These are phyloP conservation scores for Debaryomyces hansenii DNA, from an alignment of 805 yeast species.

Conservation along the genomic window DNA sequence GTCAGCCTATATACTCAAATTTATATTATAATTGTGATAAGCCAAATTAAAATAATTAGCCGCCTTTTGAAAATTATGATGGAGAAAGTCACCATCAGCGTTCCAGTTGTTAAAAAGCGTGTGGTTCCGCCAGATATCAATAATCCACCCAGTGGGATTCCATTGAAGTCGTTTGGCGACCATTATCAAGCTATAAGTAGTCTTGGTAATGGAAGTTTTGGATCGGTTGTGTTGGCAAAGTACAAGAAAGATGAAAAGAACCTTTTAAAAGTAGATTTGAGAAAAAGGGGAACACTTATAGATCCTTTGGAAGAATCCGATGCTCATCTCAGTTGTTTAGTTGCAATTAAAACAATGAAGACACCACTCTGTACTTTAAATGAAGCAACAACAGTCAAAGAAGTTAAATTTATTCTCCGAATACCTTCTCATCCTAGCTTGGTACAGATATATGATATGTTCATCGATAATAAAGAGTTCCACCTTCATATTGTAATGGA, in stretches of 20 bases:
- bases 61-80: not conserved
- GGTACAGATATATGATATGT: conserved; percentile 75
- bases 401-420: conserved; percentile 62
- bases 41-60: not conserved
- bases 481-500: conserved; percentile 86
- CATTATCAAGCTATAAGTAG: conserved; percentile 50
- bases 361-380: conserved; percentile 27
- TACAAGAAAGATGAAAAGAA: conserved; percentile 24
- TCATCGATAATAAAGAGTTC: conserved; percentile 60
- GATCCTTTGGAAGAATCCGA: conserved; percentile 35
- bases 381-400: conserved; percentile 52
- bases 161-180: conserved; percentile 13
- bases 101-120: not conserved
- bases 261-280: conserved; percentile 14
- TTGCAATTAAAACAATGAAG: conserved; percentile 81
- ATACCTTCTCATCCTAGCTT: conserved; percentile 72
- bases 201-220: conserved; percentile 77
- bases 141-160: conserved; percentile 10
- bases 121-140: conserved; percentile 4
- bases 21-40: not conserved
- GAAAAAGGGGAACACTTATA: conserved; percentile 49
- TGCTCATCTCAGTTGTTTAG: conserved; percentile 33
- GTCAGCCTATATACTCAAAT: not conserved
- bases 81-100: not conserved
- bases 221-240: conserved; percentile 66